These are phyloP conservation scores for Agrocybe pediades DNA, from an alignment of 768 basidiomycete genomes.

Conservation along the genomic window DNA sequence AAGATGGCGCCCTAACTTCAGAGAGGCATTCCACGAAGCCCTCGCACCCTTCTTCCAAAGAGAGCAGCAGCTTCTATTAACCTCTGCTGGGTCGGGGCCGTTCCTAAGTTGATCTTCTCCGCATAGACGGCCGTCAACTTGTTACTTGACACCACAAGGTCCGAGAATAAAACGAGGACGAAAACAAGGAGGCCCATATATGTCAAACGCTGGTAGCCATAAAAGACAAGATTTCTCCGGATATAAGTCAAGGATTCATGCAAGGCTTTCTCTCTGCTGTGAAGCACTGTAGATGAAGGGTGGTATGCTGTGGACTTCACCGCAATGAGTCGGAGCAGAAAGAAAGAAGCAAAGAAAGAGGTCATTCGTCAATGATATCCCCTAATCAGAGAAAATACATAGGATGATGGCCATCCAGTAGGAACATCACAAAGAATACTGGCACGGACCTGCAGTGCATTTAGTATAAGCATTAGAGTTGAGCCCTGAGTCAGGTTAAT, in stretches of 20 bases:
- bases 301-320: no score
- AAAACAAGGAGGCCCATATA: constrained; percentile 24
- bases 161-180: constrained; percentile 17
- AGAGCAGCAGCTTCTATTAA: constrained; percentile 5
- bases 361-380: no score
- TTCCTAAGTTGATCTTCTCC: constrained; percentile 8
- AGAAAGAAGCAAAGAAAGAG: no score
- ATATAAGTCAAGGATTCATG: background rate
- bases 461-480: no score
- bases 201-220: constrained; percentile 2
- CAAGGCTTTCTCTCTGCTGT: background rate
- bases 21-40: background rate
- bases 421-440: no score
- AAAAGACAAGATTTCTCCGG: background rate
- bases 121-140: constrained; percentile 9
- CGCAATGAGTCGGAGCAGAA: no score
- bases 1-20: constrained; percentile 5
- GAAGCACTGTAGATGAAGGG: no score
- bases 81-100: no score
- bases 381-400: no score
- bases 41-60: constrained; percentile 5
- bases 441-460: no score
- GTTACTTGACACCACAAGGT: constrained; percentile 12
- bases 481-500: no score
- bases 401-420: no score